Evolutionary conservation across 148 eudicot species (phyloP).

Genomic region (Vaccinium darrowii): DNA sequence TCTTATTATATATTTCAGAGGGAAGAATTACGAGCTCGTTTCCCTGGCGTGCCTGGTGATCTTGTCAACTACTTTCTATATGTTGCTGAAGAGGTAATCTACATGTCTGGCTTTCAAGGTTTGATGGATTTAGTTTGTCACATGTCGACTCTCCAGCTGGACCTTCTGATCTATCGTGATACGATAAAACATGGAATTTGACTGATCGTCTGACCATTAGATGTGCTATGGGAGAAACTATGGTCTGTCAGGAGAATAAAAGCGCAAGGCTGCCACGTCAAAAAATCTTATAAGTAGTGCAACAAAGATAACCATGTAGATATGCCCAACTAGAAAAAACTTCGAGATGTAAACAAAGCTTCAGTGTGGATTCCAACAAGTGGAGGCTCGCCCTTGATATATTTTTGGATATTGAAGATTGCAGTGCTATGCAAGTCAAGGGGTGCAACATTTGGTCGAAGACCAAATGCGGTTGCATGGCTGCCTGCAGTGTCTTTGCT

Average conservation of each 20-base stretch:
- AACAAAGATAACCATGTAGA: not conserved
- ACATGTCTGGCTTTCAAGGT: not conserved
- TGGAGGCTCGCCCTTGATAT: no score
- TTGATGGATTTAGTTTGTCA: not conserved
- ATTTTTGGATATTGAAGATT: no score
- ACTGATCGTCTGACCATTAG: not conserved
- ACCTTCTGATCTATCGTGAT: not conserved
- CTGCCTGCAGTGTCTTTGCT: not conserved
- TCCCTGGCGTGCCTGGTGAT: conserved; percentile 99
- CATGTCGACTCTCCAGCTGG: not conserved
- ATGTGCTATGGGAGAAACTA: not conserved
- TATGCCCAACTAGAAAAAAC: no score
- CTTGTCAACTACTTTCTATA: conserved; percentile 95
- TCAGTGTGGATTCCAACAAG: no score
- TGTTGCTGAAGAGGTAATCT: conserved; percentile 95
- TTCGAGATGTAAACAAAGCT: no score
- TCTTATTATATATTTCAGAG: conserved; percentile 46
- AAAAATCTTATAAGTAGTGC: not conserved
- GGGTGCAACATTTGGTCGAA: no score
- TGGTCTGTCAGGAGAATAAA: not conserved
- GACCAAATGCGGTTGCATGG: no score
- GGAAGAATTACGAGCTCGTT: conserved; percentile 96
- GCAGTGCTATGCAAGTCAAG: no score
- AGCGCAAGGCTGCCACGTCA: not conserved
- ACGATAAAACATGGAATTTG: not conserved